Evolutionary conservation across 805 yeast genomes (phyloP).

Genomic region (Henningerozyma blattae): DNA sequence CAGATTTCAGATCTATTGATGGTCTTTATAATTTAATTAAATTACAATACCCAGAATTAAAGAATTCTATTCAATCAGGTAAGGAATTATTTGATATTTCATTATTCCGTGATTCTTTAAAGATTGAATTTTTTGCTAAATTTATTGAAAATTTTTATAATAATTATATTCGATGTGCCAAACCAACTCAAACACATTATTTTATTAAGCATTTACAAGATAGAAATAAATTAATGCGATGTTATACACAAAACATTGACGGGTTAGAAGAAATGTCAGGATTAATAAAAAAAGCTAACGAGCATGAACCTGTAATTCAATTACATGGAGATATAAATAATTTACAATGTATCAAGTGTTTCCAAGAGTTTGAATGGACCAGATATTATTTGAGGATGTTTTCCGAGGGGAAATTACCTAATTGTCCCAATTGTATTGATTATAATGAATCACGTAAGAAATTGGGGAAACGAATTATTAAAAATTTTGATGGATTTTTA

Average conservation of each 20-base stretch:
- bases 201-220: conserved; percentile 51
- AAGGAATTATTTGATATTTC: conserved; percentile 86
- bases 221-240: conserved; percentile 57
- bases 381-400: conserved; percentile 34
- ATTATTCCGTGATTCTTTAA: conserved; percentile 54
- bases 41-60: conserved; percentile 40
- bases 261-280: conserved; percentile 65
- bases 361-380: conserved; percentile 48
- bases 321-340: conserved; percentile 80
- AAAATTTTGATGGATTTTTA: conserved; percentile 59
- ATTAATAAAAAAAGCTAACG: conserved; percentile 29
- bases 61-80: conserved; percentile 60
- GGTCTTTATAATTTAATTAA: conserved; percentile 76
- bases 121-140: conserved; percentile 66
- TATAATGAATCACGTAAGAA: conserved; percentile 42
- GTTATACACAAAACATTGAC: conserved; percentile 94
- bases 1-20: conserved; percentile 78
- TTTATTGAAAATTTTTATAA: conserved; percentile 76
- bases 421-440: conserved; percentile 58
- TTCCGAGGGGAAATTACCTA: conserved; percentile 57
- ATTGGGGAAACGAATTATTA: conserved; percentile 64
- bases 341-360: conserved; percentile 68
- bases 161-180: conserved; percentile 50
- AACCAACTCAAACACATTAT: conserved; percentile 75
- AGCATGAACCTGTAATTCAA: conserved; percentile 55